phyloP scores from a whole-genome alignment of 352 stramenopile species.

The Globisporangium emineosum region DNA sequence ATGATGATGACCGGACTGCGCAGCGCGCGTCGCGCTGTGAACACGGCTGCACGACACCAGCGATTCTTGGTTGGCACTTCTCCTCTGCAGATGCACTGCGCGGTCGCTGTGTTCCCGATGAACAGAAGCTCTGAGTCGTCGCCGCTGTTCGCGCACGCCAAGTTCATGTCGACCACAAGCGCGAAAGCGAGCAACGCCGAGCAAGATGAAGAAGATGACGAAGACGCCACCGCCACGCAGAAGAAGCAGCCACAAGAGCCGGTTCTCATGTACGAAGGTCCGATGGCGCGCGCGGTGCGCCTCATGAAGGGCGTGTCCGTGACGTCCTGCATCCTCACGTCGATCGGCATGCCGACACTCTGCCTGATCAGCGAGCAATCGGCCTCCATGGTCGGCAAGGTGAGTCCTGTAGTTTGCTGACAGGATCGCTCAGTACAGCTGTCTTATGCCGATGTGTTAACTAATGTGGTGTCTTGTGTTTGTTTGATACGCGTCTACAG shows the following conservation, averaged over 20 bases:
- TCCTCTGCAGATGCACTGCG: constrained; percentile 1
- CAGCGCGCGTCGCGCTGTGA: constrained; percentile 4
- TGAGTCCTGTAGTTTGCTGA: constrained; percentile 14
- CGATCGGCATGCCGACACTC: constrained; percentile 73
- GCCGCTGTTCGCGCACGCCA: constrained; percentile 3
- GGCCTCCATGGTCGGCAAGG: constrained; percentile 69
- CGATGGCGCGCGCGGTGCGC: constrained; percentile 71
- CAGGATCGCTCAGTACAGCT: neutral
- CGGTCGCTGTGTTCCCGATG: neutral
- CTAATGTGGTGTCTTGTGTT: neutral
- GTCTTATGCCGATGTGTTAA: neutral
- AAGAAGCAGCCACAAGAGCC: constrained; percentile 11
- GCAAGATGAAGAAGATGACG: constrained; percentile 12
- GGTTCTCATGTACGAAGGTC: constrained; percentile 57
- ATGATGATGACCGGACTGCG: constrained; percentile 2
- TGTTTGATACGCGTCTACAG: constrained; percentile 15
- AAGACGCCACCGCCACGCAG: neutral
- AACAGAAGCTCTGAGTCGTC: neutral
- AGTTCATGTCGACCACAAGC: constrained; percentile 9
- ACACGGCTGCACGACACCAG: neutral
- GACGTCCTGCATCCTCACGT: constrained; percentile 79
- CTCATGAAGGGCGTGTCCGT: constrained; percentile 88
- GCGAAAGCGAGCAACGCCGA: neutral
- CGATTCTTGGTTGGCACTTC: neutral
- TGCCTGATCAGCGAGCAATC: constrained; percentile 74